Conservation (phyloP, 257 asterid genomes). For the Lantana camara region DNA sequence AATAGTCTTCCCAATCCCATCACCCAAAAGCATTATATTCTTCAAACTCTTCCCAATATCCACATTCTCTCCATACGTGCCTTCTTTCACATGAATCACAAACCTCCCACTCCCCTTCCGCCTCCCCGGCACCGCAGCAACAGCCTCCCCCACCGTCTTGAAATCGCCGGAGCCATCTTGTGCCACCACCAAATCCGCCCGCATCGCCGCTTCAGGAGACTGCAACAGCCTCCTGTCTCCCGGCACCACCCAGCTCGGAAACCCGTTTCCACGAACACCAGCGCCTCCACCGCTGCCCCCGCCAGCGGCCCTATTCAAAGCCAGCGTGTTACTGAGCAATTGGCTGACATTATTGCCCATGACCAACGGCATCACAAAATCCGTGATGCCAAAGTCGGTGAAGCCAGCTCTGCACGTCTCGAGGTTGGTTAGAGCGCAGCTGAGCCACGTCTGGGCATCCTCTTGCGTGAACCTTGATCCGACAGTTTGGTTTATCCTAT, state of each 20-base stretch:
- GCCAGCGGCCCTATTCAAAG: constrained; percentile 44
- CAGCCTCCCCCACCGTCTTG: constrained; percentile 56
- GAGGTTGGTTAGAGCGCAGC: constrained; percentile 71
- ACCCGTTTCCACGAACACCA: constrained; percentile 36
- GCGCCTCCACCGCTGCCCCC: neutral
- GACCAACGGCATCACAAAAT: constrained; percentile 41
- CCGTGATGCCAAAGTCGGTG: constrained; percentile 49
- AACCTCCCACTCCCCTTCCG: constrained; percentile 52
- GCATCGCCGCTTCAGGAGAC: constrained; percentile 32
- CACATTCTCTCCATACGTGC: constrained; percentile 74
- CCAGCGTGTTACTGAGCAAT: constrained; percentile 64
- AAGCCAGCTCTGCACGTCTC: constrained; percentile 74
- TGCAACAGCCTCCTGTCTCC: constrained; percentile 75
- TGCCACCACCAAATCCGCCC: constrained; percentile 64
- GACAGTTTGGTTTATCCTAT: constrained; percentile 54
- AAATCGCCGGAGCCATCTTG: constrained; percentile 70
- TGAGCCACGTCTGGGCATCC: constrained; percentile 82
- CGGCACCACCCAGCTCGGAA: constrained; percentile 62
- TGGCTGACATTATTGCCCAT: constrained; percentile 57
- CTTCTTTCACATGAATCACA: constrained; percentile 74
- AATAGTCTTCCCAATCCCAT: constrained; percentile 85
- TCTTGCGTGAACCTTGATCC: constrained; percentile 42
- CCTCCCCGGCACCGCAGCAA: constrained; percentile 46
- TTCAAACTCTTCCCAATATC: constrained; percentile 48
- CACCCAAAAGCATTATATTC: constrained; percentile 82